Base-by-base conservation (phyloP, 129 eudicot species). In the Artemisia annua region DNA sequence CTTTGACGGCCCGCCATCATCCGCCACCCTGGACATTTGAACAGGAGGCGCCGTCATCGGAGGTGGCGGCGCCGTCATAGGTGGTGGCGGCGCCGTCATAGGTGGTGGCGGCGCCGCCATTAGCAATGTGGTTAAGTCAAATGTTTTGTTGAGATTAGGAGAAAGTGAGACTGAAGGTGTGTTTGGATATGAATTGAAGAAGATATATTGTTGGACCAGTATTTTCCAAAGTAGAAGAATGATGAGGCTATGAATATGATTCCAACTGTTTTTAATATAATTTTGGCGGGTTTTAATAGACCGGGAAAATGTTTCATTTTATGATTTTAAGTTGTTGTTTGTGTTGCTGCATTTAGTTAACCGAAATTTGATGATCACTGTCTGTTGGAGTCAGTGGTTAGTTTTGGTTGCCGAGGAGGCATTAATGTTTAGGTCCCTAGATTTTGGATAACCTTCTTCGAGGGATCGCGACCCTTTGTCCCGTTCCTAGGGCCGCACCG, bases 201-300 rank as follows among this genome's bases (percentile, higher is more conserved):
- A 91, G 15, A 79, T 48, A 32, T 78, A 70, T 49, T 76, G 85
- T 13, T 77, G 82, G 97, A 88, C 81, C 83, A 89, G 62, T 70
- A 86, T 19, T 74, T 83, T 46, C 97, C 97, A 0, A 89, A 53
- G 80, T 86, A 89, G 74, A 92, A 92, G 83, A 87, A 92, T 69
- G 83, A 75, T 78, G 87, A 49, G 20, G 89, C 76, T 51, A 89
- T 44, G 28, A 89, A 73, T 44, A 78, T 3, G 54, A 87, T 74
- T 44, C 78, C 87, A 0, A 75, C 60, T 52, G 81, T 65, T 80
- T 87, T 83, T 10, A 87, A 51, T 43, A 81, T 43, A 24, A 59
- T 5, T 39, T 39, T 67, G 63, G 89, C 53, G 46, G 89, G 82
- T 77, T 87, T 92, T 66, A 73, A 39, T n/a, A 82, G 82, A 84